Evolutionary conservation across 176 grass and related monocot genomes (phyloP).

Genomic region (Hordeum marinum): DNA sequence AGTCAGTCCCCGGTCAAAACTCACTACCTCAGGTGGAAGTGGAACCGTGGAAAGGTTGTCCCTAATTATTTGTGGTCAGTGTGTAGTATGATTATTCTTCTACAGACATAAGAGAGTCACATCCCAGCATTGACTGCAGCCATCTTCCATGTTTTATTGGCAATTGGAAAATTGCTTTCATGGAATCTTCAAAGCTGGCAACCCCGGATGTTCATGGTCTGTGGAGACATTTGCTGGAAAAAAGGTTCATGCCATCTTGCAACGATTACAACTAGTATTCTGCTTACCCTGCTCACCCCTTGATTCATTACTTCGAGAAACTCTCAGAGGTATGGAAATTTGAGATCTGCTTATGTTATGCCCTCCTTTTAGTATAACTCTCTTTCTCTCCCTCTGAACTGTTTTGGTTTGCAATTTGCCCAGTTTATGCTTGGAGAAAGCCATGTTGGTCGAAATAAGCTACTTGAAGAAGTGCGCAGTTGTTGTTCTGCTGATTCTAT

Average conservation of each 20-base stretch:
- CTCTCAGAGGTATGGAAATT: conserved; percentile 5
- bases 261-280: neutral
- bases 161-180: neutral
- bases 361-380: neutral
- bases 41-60: neutral
- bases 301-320: neutral
- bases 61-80: neutral
- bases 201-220: neutral
- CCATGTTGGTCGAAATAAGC: conserved; percentile 4
- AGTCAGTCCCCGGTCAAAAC: neutral
- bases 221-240: neutral
- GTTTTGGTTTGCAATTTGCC: neutral
- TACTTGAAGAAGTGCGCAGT: neutral
- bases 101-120: neutral
- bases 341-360: neutral
- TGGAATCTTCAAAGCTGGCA: conserved; percentile 10
- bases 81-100: neutral
- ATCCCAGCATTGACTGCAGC: neutral
- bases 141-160: neutral
- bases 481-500: conserved; percentile 16
- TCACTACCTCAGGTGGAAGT: neutral
- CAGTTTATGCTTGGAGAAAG: conserved; percentile 1
- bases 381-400: neutral
- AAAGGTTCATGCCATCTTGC: neutral
- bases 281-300: neutral